phyloP scores from a whole-genome alignment of 1,284 basidiomycete species.

The Ganoderma lingzhi region DNA sequence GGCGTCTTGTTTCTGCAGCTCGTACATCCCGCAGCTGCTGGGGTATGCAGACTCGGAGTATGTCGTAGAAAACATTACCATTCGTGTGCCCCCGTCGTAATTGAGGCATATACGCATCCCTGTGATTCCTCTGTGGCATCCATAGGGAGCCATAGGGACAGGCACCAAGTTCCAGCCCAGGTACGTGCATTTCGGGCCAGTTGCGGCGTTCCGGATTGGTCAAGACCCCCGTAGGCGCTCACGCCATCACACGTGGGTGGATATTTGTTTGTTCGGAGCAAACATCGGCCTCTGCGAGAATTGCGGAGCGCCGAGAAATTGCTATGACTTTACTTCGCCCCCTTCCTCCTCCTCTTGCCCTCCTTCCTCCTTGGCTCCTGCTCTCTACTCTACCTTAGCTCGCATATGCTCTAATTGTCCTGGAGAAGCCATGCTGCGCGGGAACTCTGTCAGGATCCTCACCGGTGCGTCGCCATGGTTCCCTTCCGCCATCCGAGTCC shows the following conservation, averaged over 20 bases:
- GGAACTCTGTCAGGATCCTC: constrained; percentile 93
- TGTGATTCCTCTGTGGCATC: background rate
- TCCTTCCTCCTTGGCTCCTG: constrained; percentile 21
- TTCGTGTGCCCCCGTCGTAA: constrained; percentile 52
- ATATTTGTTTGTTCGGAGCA: constrained; percentile 39
- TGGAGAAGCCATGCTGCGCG: constrained; percentile 76
- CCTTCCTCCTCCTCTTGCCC: constrained; percentile 11
- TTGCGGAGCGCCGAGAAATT: constrained; percentile 31
- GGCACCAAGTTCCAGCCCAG: background rate
- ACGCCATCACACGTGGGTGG: constrained; percentile 28
- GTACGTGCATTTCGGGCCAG: background rate
- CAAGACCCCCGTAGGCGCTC: constrained; percentile 14
- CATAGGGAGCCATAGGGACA: background rate
- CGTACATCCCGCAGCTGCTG: constrained; percentile 81
- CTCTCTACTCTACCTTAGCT: constrained; percentile 24
- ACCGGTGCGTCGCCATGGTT: constrained; percentile 68
- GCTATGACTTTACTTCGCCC: constrained; percentile 24
- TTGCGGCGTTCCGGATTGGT: constrained; percentile 7
- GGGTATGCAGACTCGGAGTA: constrained; percentile 97
- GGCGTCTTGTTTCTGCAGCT: constrained; percentile 53
- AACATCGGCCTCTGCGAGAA: constrained; percentile 37
- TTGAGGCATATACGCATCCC: constrained; percentile 26
- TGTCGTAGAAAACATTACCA: constrained; percentile 93
- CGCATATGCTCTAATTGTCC: constrained; percentile 42
- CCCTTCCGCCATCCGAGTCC: background rate